Conservation (phyloP, 495 filamentous ascomycete species). For the Cladorrhinum samala region DNA sequence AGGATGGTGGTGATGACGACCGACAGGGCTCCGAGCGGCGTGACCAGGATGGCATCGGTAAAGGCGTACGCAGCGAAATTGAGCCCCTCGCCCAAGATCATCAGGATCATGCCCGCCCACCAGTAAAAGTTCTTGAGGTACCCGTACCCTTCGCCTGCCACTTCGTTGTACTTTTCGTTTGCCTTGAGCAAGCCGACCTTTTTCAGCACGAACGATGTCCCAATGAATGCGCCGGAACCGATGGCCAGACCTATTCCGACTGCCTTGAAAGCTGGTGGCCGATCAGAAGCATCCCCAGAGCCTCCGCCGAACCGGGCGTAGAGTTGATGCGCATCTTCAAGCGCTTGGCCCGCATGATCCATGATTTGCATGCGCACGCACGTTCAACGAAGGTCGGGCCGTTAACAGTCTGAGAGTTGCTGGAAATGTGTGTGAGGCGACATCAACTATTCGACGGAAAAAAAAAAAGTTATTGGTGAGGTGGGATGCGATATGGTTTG, state of each 20-base stretch:
- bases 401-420: constrained; percentile 10
- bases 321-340: constrained; percentile 36
- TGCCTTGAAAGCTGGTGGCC: constrained; percentile 64
- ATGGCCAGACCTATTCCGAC: constrained; percentile 84
- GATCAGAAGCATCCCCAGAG: constrained; percentile 16
- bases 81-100: constrained; percentile 95
- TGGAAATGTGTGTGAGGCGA: neutral
- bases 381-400: constrained; percentile 19
- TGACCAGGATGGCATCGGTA: constrained; percentile 94
- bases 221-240: constrained; percentile 88
- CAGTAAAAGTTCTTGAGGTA: constrained; percentile 95
- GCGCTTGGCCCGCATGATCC: constrained; percentile 35
- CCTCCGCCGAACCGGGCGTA: constrained; percentile 35
- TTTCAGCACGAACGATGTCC: constrained; percentile 91
- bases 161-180: constrained; percentile 94
- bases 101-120: constrained; percentile 95
- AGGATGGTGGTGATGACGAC: constrained; percentile 92
- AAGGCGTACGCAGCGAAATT: constrained; percentile 98
- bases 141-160: constrained; percentile 93
- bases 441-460: neutral
- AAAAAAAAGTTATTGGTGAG: neutral
- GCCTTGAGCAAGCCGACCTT: constrained; percentile 86
- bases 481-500: too few relatives aligned
- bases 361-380: constrained; percentile 26
- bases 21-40: constrained; percentile 87